phyloP scores from a whole-genome alignment of 2,329 filamentous ascomycete species.

The Exophiala calicioides region DNA sequence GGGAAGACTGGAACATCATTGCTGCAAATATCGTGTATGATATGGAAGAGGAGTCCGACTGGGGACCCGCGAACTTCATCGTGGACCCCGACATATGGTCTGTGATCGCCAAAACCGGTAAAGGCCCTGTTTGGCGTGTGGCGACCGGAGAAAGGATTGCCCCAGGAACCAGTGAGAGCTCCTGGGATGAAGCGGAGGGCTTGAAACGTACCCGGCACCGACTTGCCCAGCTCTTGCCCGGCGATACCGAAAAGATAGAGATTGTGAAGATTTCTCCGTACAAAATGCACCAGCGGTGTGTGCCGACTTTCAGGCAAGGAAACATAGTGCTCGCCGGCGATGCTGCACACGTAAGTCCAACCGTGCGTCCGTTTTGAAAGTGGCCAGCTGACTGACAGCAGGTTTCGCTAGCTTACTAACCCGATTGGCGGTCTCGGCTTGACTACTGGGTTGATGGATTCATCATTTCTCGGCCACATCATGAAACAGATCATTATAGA shows the following conservation, averaged over 20 bases:
- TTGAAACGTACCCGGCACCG: not conserved
- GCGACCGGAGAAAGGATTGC: not conserved
- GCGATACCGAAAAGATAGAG: too few species aligned
- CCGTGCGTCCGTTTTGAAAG: too few species aligned
- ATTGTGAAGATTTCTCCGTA: too few species aligned
- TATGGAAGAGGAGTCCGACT: not conserved
- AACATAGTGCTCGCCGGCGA: too few species aligned
- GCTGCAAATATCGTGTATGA: slow-evolving; percentile 3
- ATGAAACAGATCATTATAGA: not conserved
- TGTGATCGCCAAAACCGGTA: slow-evolving; percentile 2
- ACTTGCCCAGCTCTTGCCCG: not conserved
- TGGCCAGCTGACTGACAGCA: not conserved
- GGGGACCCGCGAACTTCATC: not conserved
- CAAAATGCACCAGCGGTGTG: too few species aligned
- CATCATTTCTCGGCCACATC: not conserved
- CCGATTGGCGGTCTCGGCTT: not conserved
- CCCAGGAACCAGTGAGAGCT: not conserved
- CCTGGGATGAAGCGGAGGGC: not conserved
- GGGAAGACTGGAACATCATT: slow-evolving; percentile 13
- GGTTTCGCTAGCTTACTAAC: not conserved
- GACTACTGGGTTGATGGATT: not conserved
- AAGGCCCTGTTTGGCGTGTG: not conserved
- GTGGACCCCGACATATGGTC: not conserved
- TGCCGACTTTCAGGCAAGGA: too few species aligned
- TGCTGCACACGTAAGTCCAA: too few species aligned